Evolutionary conservation across 192 early-diverging fungal species (phyloP).

Genomic region (Allomyces arbusculus): DNA sequence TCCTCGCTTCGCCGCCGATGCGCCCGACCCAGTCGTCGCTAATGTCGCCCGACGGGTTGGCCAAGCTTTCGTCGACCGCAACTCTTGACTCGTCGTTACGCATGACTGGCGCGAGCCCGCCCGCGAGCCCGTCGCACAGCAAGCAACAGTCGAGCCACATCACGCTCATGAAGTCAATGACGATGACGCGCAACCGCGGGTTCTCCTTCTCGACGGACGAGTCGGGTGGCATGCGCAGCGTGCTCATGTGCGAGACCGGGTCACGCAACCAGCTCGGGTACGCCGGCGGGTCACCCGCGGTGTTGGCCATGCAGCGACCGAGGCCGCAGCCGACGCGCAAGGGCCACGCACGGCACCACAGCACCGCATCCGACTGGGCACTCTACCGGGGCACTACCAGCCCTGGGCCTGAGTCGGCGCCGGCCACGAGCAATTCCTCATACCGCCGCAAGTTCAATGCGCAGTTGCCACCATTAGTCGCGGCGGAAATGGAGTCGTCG

Average conservation of each 20-base stretch:
- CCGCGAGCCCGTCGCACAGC: no score
- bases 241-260: background rate
- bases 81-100: no score
- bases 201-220: background rate
- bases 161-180: background rate
- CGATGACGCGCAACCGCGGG: background rate
- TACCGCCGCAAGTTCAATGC: background rate
- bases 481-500: background rate
- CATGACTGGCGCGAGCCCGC: no score
- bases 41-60: no score
- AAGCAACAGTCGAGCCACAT: background rate
- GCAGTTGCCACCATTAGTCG: no score
- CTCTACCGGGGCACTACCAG: background rate
- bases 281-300: background rate
- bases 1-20: no score
- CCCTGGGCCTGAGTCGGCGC: background rate
- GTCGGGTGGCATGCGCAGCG: background rate
- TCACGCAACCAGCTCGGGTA: background rate
- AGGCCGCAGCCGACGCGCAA: background rate
- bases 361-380: background rate
- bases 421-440: background rate
- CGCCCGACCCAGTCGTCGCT: no score
- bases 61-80: no score
- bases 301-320: background rate
- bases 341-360: background rate